Conservation (phyloP, 176 grass and related monocot genomes). For the Coix lacrymajobi region DNA sequence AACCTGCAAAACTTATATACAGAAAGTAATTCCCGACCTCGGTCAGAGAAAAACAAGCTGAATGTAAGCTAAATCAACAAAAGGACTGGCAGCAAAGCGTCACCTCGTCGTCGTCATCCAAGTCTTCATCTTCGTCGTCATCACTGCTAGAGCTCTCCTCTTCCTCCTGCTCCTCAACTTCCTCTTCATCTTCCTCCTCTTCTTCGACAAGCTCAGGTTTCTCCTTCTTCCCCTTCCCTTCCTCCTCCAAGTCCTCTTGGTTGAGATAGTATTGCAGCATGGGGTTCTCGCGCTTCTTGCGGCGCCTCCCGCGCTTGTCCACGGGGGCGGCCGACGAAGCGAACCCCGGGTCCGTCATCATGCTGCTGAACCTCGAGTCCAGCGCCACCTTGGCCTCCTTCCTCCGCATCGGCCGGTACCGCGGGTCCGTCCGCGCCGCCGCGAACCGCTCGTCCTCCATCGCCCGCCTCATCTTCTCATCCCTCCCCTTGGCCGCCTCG, state of each 20-base stretch:
- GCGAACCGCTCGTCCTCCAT: constrained; percentile 67
- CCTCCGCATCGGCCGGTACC: constrained; percentile 66
- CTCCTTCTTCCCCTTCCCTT: constrained; percentile 4
- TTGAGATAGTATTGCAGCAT: constrained; percentile 75
- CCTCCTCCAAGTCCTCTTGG: constrained; percentile 36
- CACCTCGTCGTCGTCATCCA: constrained; percentile 58
- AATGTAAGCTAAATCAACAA: not conserved
- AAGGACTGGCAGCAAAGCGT: not conserved
- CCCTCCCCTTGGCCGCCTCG: not conserved
- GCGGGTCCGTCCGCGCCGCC: constrained; percentile 52
- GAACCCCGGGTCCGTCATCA: constrained; percentile 69
- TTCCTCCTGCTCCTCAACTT: constrained; percentile 28
- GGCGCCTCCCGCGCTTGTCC: constrained; percentile 67
- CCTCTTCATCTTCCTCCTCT: constrained; percentile 25
- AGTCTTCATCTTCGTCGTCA: constrained; percentile 41
- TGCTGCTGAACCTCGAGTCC: constrained; percentile 69
- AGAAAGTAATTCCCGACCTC: not conserved
- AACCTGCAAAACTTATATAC: not conserved
- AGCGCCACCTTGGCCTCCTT: constrained; percentile 71
- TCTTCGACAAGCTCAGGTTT: constrained; percentile 1
- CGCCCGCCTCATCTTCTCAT: constrained; percentile 28
- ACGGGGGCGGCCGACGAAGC: constrained; percentile 44
- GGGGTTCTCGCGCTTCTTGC: constrained; percentile 51
- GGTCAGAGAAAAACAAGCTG: not conserved
- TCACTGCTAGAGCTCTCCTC: constrained; percentile 42